Evolutionary conservation across 2,329 filamentous ascomycete genomes (phyloP).

Genomic region (Claviceps fusiformis): DNA sequence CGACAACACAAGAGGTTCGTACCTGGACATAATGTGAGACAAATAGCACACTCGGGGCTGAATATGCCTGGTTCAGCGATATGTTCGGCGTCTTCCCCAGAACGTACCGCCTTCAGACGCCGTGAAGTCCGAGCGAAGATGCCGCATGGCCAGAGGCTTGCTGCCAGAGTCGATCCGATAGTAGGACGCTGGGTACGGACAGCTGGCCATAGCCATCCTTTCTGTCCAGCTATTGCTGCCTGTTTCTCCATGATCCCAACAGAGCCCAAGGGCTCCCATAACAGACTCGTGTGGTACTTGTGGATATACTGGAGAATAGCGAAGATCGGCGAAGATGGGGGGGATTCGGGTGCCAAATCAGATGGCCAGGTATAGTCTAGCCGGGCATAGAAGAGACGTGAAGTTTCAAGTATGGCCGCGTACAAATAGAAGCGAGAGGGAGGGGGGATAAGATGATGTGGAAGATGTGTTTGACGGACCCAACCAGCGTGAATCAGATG

Average conservation of each 20-base stretch:
- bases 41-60: constrained; percentile 14
- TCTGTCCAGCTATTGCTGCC: constrained; percentile 1
- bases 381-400: background rate
- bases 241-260: constrained; percentile 11
- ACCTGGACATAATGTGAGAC: constrained; percentile 16
- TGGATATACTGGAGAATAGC: constrained; percentile 8
- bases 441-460: background rate
- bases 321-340: background rate
- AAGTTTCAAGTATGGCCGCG: background rate
- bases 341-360: background rate
- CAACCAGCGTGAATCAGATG: background rate
- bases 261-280: background rate
- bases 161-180: constrained; percentile 5
- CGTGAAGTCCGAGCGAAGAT: constrained; percentile 15
- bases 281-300: constrained; percentile 3
- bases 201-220: constrained; percentile 10
- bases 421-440: background rate
- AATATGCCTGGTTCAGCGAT: constrained; percentile 8
- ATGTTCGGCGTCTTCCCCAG: constrained; percentile 9
- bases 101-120: constrained; percentile 12
- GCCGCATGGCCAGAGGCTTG: constrained; percentile 13
- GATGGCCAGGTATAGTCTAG: background rate
- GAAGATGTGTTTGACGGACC: background rate
- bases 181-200: constrained; percentile 1
- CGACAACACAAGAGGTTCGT: constrained; percentile 9